These are phyloP conservation scores for Conringia planisiliqua DNA, from an alignment of 345 rosid species.

Conservation along the genomic window DNA sequence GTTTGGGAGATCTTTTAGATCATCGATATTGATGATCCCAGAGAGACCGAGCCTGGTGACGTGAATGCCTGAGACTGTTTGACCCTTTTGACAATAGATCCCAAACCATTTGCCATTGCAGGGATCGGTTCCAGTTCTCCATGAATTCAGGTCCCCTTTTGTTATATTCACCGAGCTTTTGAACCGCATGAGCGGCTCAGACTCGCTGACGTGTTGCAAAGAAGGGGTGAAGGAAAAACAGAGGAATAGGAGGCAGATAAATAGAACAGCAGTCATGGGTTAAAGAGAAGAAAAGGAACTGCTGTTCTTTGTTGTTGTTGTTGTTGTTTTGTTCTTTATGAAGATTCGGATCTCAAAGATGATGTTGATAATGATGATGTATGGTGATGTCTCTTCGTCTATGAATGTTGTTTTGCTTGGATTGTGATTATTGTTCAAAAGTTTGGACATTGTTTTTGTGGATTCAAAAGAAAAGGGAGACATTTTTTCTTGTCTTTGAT, in stretches of 20 bases:
- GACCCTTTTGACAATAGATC: conserved; percentile 42
- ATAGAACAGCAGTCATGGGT: conserved; percentile 32
- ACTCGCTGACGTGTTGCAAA: conserved; percentile 24
- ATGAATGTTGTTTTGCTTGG: conserved; percentile 9
- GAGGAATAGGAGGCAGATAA: conserved; percentile 3
- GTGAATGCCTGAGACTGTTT: conserved; percentile 51
- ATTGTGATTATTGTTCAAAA: conserved; percentile 17
- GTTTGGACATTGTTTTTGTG: conserved; percentile 29
- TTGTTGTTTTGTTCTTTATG: conserved; percentile 7
- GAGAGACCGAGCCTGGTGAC: conserved; percentile 50
- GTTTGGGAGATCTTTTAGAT: conserved; percentile 38
- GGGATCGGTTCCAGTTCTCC: conserved; percentile 54
- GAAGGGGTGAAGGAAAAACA: conserved; percentile 26
- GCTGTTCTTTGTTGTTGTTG: conserved; percentile 23
- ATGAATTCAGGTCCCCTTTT: conserved; percentile 43
- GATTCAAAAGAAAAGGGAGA: background rate
- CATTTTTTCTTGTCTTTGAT: conserved; percentile 22
- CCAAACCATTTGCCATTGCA: conserved; percentile 63
- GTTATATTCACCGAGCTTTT: conserved; percentile 29
- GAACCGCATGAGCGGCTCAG: conserved; percentile 30
- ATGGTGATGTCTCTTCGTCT: background rate
- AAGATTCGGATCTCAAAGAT: background rate
- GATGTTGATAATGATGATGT: background rate
- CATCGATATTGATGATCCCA: conserved; percentile 49
- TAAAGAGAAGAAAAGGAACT: conserved; percentile 5